Evolutionary conservation across 2,329 filamentous ascomycete genomes (phyloP), one percentile per base, ranked within the genome.

Genomic region (Aspergillus sp.): DNA sequence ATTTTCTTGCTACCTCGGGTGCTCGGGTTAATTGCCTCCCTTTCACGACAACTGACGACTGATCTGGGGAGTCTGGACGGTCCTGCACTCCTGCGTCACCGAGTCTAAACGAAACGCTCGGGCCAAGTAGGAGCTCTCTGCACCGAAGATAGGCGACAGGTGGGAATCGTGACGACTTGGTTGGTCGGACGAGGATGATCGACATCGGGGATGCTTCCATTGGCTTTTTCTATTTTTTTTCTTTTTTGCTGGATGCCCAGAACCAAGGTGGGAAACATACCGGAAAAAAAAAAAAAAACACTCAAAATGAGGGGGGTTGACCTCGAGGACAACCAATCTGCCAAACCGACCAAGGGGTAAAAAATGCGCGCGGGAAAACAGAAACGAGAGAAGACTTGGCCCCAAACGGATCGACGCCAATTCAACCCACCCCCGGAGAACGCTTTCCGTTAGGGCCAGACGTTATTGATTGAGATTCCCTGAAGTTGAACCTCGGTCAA

Each of bases 1-100:
- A 29, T 59, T 56, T 46, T 55, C 56, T 61, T 51, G 31, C 56
- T 62, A 66, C 64, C 64, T 66, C 63, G 64, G 64, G 61, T 60
- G 46, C 56, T 66, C 64, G 64, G 64, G 61, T 52, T 62, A 65
- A 62, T 65, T 54, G 10, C 42, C 47, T 49, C 60, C 58, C 26
- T 29, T 22, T 18, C 24, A 20, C 4, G 4, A 22, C 24, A 4
- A 24, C 4, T 24, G 24, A 24, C 26, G n/a, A 31, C 32, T 26
- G 26, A 52, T 18, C 24, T 50, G 22, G 29, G 20, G 12, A 26
- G 24, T 20, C 24, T 29, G 24, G 7, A 16, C 49, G 26, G 26
- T 36, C 24, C 50, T 32, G 26, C 24, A 29, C 26, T 29, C 6
- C 26, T 29, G 26, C n/a, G 32, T 36, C 29, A 31, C n/a, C 24